phyloP scores from a whole-genome alignment of 257 asterid genomes.

The Jacaranda mimosifolia region DNA sequence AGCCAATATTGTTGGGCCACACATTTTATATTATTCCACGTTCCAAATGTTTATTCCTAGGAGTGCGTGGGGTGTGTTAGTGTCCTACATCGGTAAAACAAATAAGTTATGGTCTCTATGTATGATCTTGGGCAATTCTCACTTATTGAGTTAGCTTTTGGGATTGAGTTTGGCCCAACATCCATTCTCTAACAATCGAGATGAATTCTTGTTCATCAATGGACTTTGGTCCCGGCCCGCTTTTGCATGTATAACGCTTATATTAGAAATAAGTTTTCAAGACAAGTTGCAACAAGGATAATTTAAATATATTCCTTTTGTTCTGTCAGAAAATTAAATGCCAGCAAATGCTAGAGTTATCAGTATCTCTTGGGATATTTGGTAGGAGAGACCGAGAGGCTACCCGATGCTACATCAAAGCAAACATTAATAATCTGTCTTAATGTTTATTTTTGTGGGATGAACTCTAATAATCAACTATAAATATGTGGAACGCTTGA shows the following conservation, averaged over 20 bases:
- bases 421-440: neutral
- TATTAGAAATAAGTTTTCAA: neutral
- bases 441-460: neutral
- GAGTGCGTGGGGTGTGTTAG: too few species aligned
- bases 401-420: neutral
- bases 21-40: too few species aligned
- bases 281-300: neutral
- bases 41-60: too few species aligned
- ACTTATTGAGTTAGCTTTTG: too few species aligned
- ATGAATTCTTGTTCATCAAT: neutral
- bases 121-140: too few species aligned
- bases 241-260: neutral
- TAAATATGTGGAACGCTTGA: too few species aligned
- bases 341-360: neutral
- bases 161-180: too few species aligned
- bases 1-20: too few species aligned
- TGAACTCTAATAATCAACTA: neutral
- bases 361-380: neutral
- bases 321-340: neutral
- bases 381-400: neutral
- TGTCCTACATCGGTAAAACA: too few species aligned
- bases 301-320: neutral
- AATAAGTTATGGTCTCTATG: too few species aligned
- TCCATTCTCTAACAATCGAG: too few species aligned
- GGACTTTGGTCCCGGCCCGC: neutral